A percentile compares a stretch with the other conserved stretches of the same genome.
Evolutionary conservation across 768 basidiomycete species (phyloP).

Genomic region (Amanita exitialis): DNA sequence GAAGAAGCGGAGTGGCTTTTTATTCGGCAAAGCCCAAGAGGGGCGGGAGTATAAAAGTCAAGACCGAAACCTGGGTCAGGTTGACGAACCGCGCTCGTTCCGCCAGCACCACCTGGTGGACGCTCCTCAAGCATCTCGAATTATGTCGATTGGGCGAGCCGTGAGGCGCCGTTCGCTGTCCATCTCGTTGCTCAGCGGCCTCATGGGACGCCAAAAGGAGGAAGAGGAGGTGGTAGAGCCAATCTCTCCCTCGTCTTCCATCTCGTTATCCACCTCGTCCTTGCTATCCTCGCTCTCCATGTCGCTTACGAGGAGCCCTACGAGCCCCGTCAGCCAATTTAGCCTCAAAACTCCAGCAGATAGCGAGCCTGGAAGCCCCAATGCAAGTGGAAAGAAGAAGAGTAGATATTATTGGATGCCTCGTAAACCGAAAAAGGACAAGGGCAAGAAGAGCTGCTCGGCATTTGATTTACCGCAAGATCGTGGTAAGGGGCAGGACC

Average conservation of each 20-base stretch:
- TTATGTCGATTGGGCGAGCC: background rate
- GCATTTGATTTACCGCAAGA: background rate
- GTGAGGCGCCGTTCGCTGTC: slow-evolving; percentile 2
- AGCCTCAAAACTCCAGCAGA: background rate
- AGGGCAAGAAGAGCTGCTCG: background rate
- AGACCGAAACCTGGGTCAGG: background rate
- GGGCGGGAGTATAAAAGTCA: background rate
- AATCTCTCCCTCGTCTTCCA: background rate
- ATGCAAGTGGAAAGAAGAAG: background rate
- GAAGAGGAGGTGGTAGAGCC: background rate
- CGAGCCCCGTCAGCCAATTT: background rate
- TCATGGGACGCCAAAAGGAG: background rate
- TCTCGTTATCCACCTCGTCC: background rate
- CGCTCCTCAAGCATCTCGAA: background rate
- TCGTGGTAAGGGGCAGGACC: background rate
- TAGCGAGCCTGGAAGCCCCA: background rate
- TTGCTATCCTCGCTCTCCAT: background rate
- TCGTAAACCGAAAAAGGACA: background rate
- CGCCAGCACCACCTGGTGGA: too few relatives aligned
- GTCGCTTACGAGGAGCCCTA: background rate
- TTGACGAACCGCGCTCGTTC: background rate
- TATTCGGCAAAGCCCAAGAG: background rate
- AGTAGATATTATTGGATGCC: background rate
- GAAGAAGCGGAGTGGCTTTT: slow-evolving; percentile 1
- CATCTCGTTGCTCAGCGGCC: background rate